These are phyloP conservation scores for Moelleriella libera DNA, from an alignment of 2,329 filamentous ascomycete species.

Conservation along the genomic window DNA sequence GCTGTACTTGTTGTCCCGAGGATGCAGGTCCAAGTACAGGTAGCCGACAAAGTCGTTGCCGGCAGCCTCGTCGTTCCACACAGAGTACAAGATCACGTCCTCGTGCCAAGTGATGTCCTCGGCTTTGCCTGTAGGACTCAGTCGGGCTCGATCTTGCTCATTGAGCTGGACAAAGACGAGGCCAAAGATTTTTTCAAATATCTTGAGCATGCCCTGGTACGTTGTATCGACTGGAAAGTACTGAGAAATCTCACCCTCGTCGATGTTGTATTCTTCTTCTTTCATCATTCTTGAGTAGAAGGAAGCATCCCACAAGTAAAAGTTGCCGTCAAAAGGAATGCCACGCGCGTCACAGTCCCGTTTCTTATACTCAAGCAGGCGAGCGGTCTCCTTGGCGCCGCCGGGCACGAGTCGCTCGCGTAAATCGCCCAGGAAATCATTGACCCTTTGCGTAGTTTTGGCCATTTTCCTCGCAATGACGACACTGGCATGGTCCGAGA, in stretches of 20 bases:
- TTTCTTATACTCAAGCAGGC: conserved; percentile 63
- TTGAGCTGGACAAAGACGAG: conserved; percentile 63
- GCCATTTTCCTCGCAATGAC: conserved; percentile 78
- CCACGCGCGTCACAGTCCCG: conserved; percentile 47
- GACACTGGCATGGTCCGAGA: conserved; percentile 62
- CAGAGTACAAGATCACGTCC: conserved; percentile 69
- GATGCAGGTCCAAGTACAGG: conserved; percentile 70
- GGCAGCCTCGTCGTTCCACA: conserved; percentile 64
- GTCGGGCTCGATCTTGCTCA: conserved; percentile 46
- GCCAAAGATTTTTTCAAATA: conserved; percentile 73
- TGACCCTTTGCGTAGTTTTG: conserved; percentile 58
- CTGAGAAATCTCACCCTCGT: conserved; percentile 67
- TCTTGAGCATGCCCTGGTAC: conserved; percentile 64
- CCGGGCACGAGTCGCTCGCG: conserved; percentile 52
- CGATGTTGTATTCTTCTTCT: conserved; percentile 66
- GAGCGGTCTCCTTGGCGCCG: conserved; percentile 54
- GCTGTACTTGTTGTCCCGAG: conserved; percentile 68
- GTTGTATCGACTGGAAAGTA: conserved; percentile 70
- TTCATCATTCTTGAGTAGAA: conserved; percentile 73
- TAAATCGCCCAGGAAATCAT: conserved; percentile 59
- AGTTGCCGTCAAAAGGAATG: conserved; percentile 48
- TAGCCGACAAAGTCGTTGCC: conserved; percentile 67
- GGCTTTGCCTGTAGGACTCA: conserved; percentile 54
- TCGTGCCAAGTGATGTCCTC: conserved; percentile 69
- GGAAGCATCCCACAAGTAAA: conserved; percentile 72